Percentiles rank a stretch among this genome's conserved stretches.
Conservation (phyloP, 2,329 filamentous ascomycete species). For the Dothideomycetidae sp. region DNA sequence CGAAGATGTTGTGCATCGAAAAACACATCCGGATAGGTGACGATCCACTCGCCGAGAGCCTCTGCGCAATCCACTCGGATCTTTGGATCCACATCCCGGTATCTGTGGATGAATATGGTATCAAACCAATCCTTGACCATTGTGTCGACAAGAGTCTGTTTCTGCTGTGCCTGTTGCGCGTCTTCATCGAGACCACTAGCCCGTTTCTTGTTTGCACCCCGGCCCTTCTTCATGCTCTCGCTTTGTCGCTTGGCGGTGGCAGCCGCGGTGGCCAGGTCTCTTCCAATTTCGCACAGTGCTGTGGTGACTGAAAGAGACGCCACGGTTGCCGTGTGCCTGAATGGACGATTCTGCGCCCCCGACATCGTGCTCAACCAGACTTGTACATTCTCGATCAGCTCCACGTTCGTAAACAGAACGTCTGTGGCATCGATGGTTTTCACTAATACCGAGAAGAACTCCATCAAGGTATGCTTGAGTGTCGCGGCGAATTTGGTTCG, state of each 20-base stretch:
- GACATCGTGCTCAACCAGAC: slow-evolving; percentile 87
- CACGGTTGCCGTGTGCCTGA: slow-evolving; percentile 85
- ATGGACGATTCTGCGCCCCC: slow-evolving; percentile 71
- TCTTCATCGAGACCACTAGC: slow-evolving; percentile 58
- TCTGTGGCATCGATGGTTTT: slow-evolving; percentile 69
- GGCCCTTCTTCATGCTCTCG: slow-evolving; percentile 61
- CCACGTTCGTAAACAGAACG: slow-evolving; percentile 59
- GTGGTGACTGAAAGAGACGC: slow-evolving; percentile 68
- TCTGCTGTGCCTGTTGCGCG: slow-evolving; percentile 54
- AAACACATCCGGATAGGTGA: slow-evolving; percentile 69
- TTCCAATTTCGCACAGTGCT: slow-evolving; percentile 59
- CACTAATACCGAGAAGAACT: slow-evolving; percentile 67
- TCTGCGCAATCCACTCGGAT: slow-evolving; percentile 82
- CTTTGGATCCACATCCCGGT: slow-evolving; percentile 80
- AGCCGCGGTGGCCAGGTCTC: slow-evolving; percentile 54
- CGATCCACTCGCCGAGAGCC: slow-evolving; percentile 79
- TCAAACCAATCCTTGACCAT: slow-evolving; percentile 79
- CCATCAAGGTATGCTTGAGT: slow-evolving; percentile 63
- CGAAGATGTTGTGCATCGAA: slow-evolving; percentile 82
- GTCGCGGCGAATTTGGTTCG: slow-evolving; percentile 60
- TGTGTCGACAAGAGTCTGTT: slow-evolving; percentile 54
- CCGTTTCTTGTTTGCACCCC: slow-evolving; percentile 62
- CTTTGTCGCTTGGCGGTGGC: slow-evolving; percentile 66
- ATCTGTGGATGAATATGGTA: slow-evolving; percentile 85
- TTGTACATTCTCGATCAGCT: slow-evolving; percentile 75